Evolutionary conservation across 495 filamentous ascomycete species (phyloP), one percentile per base, ranked within the genome.

Genomic region (Cladorrhinum samala): DNA sequence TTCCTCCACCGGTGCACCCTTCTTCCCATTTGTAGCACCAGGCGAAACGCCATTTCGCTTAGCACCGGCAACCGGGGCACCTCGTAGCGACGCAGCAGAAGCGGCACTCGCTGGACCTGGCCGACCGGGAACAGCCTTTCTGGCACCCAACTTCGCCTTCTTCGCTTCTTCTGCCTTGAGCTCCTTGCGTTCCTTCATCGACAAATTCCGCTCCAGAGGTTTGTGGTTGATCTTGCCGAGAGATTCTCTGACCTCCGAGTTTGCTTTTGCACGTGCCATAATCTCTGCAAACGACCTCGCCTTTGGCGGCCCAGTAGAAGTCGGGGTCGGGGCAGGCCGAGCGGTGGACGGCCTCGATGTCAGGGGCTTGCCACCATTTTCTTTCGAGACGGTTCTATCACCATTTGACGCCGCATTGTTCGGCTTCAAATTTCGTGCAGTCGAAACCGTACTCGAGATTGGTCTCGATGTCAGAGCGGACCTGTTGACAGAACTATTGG

Each of bases 211-310:
- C 57, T 77, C 75, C 2, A 77, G 68, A n/a, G 71, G 55, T 63
- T 78, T 80, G 58, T 82, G 78, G 52, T 79, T 76, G 40, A 82
- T 82, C 62, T 74, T 74, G 18, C 77, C 78, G 6, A 79, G 67
- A 24, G 72, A 66, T 16, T 68, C 70, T 59, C 74, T 68, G 7
- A 60, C 63, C 36, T 64, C 68, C 54, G 83, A 68, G 38, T 72
- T 76, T 39, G 73, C 77, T 61, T 83, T 75, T 7, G 81, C 86
- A 52, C 81, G 74, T 17, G 79, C 81, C 74, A 90, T 78, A 51
- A 88, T 85, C 55, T 86, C 83, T 41, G 77, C 76, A 60, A 73
- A 90, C 1, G 83, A 83, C 1, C 83, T 76, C 55, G 84, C 86
- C 61, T 84, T 85, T 11, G 76, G 79, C n/a, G 75, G 60, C 37